phyloP scores from a whole-genome alignment of 2,329 filamentous ascomycete genomes.

The Ceratocystis harringtonii region DNA sequence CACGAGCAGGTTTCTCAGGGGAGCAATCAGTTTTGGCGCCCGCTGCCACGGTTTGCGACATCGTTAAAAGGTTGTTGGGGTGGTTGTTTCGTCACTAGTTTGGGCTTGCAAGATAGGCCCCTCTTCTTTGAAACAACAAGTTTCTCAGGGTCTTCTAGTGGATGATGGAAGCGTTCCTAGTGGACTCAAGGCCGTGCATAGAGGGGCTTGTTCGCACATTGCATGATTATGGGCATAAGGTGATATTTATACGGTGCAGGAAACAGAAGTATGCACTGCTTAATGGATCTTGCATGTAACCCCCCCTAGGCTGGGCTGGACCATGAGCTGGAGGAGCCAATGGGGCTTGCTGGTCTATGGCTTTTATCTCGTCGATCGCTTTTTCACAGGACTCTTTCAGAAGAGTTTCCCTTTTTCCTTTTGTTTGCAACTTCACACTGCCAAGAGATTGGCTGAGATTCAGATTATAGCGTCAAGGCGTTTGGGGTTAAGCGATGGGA shows the following conservation, averaged over 20 bases:
- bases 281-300: not conserved
- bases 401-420: not conserved
- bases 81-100: not conserved
- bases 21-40: no score
- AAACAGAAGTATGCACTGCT: not conserved
- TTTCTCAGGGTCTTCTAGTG: not conserved
- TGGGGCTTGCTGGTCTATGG: not conserved
- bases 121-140: slow-evolving; percentile 2
- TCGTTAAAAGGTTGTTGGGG: not conserved
- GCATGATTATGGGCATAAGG: not conserved
- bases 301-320: not conserved
- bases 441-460: not conserved
- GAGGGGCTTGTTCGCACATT: not conserved
- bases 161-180: not conserved
- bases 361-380: slow-evolving; percentile 1
- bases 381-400: not conserved
- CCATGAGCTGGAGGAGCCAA: not conserved
- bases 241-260: not conserved
- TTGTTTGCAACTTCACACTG: not conserved
- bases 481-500: not conserved
- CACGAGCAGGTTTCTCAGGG: no score
- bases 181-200: not conserved
- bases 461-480: not conserved
- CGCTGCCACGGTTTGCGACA: no score
- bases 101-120: not conserved